Percentiles rank a stretch among this genome's conserved stretches.
phyloP scores from a whole-genome alignment of 164 flowering plant genomes.

The Vitis labrusca region DNA sequence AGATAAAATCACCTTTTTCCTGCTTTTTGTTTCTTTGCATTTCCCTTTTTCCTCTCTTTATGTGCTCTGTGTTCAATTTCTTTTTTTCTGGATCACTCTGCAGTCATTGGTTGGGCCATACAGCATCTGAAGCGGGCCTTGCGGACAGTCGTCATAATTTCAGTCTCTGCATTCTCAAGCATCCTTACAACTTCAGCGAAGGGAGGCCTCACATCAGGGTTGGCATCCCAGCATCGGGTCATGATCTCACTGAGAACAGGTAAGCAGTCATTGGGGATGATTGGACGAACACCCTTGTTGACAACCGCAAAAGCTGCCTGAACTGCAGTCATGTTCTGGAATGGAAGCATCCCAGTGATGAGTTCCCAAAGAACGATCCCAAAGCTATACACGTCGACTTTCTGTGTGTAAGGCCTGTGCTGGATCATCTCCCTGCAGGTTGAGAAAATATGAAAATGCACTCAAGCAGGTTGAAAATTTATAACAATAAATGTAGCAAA shows the following conservation, averaged over 20 bases:
- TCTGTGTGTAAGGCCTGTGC: conserved; percentile 87
- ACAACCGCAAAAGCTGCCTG: conserved; percentile 97
- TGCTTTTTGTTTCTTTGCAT: neutral
- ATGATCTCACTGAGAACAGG: conserved; percentile 81
- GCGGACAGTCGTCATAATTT: conserved; percentile 76
- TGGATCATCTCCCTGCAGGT: conserved; percentile 90
- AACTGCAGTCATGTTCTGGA: conserved; percentile 90
- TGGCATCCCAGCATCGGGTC: conserved; percentile 91
- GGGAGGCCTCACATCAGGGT: conserved; percentile 82
- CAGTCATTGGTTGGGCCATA: conserved; percentile 73
- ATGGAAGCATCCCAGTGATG: conserved; percentile 82
- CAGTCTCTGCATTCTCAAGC: conserved; percentile 83
- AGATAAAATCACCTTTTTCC: neutral
- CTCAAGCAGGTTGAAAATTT: neutral
- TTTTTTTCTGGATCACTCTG: conserved; percentile 40
- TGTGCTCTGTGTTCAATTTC: neutral
- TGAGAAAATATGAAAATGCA: neutral
- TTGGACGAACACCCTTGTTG: conserved; percentile 76
- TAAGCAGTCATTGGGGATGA: conserved; percentile 69
- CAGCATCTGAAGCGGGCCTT: conserved; percentile 93
- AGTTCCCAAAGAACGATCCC: conserved; percentile 96
- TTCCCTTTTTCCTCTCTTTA: neutral
- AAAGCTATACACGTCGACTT: conserved; percentile 92
- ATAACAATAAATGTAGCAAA: neutral
- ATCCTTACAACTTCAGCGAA: conserved; percentile 75